These are phyloP conservation scores for Penicillium parvum DNA, from an alignment of 495 filamentous ascomycete genomes.

Conservation along the genomic window DNA sequence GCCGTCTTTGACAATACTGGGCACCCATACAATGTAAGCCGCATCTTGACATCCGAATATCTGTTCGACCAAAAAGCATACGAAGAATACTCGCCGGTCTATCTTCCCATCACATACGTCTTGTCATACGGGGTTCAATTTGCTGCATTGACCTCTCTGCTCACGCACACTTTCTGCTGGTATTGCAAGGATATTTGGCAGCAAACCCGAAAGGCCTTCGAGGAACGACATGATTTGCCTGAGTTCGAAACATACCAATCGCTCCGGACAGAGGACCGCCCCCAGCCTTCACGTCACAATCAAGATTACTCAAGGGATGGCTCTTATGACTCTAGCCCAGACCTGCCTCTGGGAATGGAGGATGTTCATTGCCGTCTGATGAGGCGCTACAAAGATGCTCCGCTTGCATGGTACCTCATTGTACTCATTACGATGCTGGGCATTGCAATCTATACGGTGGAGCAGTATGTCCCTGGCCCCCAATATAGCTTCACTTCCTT, in stretches of 20 bases:
- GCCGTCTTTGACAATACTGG: conserved; percentile 77
- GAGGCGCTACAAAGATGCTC: conserved; percentile 57
- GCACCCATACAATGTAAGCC: conserved; percentile 71
- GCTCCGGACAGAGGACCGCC: conserved; percentile 9
- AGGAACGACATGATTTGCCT: conserved; percentile 19
- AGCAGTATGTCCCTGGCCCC: conserved; percentile 53
- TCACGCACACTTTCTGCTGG: conserved; percentile 25
- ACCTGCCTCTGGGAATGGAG: conserved; percentile 28
- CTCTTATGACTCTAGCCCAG: conserved; percentile 16
- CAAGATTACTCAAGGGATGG: conserved; percentile 7
- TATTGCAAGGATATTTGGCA: conserved; percentile 31
- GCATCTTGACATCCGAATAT: conserved; percentile 68
- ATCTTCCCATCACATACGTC: conserved; percentile 78
- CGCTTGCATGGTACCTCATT: conserved; percentile 69
- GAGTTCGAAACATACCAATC: conserved; percentile 22
- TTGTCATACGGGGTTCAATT: conserved; percentile 81
- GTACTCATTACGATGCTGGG: conserved; percentile 25
- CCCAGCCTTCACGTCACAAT: conserved; percentile 5
- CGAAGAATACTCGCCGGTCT: conserved; percentile 72
- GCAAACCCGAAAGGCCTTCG: conserved; percentile 25
- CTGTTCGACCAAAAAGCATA: conserved; percentile 71
- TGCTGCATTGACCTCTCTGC: conserved; percentile 63
- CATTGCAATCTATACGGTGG: conserved; percentile 26
- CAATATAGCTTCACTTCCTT: conserved; percentile 35
- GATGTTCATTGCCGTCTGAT: conserved; percentile 61